Conservation (phyloP, 2,329 filamentous ascomycete genomes). For the Aspergillus arachidicola region DNA sequence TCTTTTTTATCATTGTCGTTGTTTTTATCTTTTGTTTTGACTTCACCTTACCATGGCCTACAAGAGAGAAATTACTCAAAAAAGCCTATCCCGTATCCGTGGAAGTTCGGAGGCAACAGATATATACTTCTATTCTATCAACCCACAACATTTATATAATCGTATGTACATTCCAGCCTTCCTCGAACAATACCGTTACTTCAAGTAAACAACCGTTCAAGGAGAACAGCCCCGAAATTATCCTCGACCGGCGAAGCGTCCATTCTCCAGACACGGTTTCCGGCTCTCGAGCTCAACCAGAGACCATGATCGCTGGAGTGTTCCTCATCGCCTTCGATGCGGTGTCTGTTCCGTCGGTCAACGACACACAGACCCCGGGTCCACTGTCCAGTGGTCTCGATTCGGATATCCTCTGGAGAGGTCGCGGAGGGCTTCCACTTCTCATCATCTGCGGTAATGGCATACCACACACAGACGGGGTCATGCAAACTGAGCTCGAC, state of each 20-base stretch:
- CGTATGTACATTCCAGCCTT: not conserved
- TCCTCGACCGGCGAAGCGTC: slow-evolving; percentile 68
- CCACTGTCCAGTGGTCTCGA: slow-evolving; percentile 94
- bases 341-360: slow-evolving; percentile 65
- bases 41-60: not conserved
- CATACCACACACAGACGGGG: slow-evolving; percentile 78
- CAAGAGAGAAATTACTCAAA: not conserved
- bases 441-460: slow-evolving; percentile 56
- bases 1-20: too few species aligned
- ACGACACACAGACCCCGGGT: slow-evolving; percentile 87
- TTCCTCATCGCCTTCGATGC: slow-evolving; percentile 52
- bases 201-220: slow-evolving; percentile 63
- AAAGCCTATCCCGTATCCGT: not conserved
- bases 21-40: not conserved
- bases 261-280: slow-evolving; percentile 80
- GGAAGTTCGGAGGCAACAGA: too few species aligned
- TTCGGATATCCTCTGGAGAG: slow-evolving; percentile 75
- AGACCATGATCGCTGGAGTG: slow-evolving; percentile 71
- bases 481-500: slow-evolving; percentile 72
- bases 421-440: slow-evolving; percentile 51
- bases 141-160: not conserved
- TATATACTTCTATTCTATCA: not conserved
- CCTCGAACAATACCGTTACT: not conserved
- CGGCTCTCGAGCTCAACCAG: slow-evolving; percentile 74
- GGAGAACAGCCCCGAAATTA: slow-evolving; percentile 65